These are phyloP conservation scores for Hymenoscyphus occultus DNA, from an alignment of 2,329 filamentous ascomycete species.

Conservation along the genomic window DNA sequence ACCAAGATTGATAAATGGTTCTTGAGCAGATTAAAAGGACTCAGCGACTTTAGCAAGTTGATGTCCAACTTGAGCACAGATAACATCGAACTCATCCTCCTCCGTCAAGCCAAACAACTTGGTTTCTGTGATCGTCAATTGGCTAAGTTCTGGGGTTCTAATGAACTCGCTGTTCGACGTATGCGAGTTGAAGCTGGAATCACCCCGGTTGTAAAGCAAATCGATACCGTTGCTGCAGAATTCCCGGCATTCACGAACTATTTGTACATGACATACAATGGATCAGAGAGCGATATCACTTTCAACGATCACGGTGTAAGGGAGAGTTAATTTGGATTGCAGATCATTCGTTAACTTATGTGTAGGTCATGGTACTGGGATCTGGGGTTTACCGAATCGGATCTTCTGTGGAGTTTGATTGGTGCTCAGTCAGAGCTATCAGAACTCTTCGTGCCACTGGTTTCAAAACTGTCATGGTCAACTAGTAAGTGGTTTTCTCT, in stretches of 20 bases:
- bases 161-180: slow-evolving; percentile 84
- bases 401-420: slow-evolving; percentile 97
- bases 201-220: slow-evolving; percentile 90
- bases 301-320: slow-evolving; percentile 88
- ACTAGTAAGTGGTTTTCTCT: slow-evolving; percentile 48
- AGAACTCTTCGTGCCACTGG: slow-evolving; percentile 80
- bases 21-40: slow-evolving; percentile 81
- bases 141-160: slow-evolving; percentile 90
- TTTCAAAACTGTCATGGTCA: slow-evolving; percentile 95
- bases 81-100: slow-evolving; percentile 63
- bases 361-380: too few relatives aligned
- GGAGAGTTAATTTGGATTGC: too few relatives aligned
- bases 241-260: slow-evolving; percentile 96
- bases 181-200: slow-evolving; percentile 83
- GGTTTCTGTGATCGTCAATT: slow-evolving; percentile 94
- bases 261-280: slow-evolving; percentile 94
- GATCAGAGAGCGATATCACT: slow-evolving; percentile 73
- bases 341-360: too few relatives aligned
- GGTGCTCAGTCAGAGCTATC: slow-evolving; percentile 95
- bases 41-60: slow-evolving; percentile 82
- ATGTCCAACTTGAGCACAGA: slow-evolving; percentile 66
- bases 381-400: slow-evolving; percentile 85
- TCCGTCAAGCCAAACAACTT: slow-evolving; percentile 85
- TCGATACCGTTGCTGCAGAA: slow-evolving; percentile 96
- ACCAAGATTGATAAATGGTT: slow-evolving; percentile 99